Conservation (phyloP, 2,329 filamentous ascomycete genomes). For the Cladosporium sp. region DNA sequence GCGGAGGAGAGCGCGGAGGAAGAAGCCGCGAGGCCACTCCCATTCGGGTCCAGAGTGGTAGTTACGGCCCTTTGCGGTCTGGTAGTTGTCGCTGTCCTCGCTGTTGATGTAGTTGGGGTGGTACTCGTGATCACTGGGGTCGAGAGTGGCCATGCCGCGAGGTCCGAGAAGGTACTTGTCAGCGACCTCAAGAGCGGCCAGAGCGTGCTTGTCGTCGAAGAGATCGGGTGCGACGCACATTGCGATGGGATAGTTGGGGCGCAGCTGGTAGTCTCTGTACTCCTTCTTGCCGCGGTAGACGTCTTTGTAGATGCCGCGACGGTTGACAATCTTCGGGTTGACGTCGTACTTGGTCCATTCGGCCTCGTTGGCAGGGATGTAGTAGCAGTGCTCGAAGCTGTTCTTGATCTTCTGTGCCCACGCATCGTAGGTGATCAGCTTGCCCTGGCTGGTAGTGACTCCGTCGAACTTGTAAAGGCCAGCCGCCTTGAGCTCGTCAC, state of each 20-base stretch:
- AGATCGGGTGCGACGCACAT: conserved; percentile 92
- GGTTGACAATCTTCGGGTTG: conserved; percentile 76
- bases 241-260: conserved; percentile 89
- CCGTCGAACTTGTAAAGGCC: conserved; percentile 72
- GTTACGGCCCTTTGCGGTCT: conserved; percentile 90
- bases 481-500: conserved; percentile 64
- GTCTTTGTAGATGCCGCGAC: conserved; percentile 97
- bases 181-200: conserved; percentile 75
- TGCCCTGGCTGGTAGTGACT: conserved; percentile 56
- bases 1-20: conserved; percentile 84
- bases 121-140: conserved; percentile 90
- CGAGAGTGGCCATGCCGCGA: conserved; percentile 91
- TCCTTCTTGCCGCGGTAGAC: conserved; percentile 91
- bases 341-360: conserved; percentile 80
- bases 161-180: conserved; percentile 81
- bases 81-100: conserved; percentile 88
- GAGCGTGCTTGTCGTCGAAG: conserved; percentile 76
- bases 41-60: conserved; percentile 98
- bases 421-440: conserved; percentile 66
- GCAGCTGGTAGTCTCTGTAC: conserved; percentile 96
- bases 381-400: conserved; percentile 93
- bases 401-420: conserved; percentile 80
- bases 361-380: conserved; percentile 67
- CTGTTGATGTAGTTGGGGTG: conserved; percentile 92
- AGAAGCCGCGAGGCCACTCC: conserved; percentile 97